These are phyloP conservation scores for Fusarium xylarioides DNA, from an alignment of 2,329 filamentous ascomycete species.

Conservation along the genomic window DNA sequence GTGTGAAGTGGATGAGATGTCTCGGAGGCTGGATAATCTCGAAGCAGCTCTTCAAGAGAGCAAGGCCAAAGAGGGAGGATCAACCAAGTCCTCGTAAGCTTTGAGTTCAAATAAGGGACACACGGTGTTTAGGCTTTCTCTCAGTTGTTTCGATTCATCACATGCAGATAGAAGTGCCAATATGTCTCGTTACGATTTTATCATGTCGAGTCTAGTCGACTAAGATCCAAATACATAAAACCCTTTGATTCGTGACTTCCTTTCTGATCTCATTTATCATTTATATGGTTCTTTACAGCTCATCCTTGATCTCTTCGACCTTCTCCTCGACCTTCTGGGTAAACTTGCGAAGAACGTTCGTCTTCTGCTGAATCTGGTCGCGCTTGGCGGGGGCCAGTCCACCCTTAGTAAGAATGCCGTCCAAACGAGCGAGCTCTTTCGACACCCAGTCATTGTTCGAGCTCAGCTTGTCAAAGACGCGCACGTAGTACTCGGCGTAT, in stretches of 20 bases:
- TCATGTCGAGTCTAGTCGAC: conserved; percentile 29
- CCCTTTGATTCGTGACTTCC: conserved; percentile 18
- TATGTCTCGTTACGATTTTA: conserved; percentile 18
- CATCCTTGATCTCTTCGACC: conserved; percentile 66
- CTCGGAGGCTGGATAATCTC: conserved; percentile 81
- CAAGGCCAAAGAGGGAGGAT: conserved; percentile 54
- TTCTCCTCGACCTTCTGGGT: conserved; percentile 66
- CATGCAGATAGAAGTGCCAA: conserved; percentile 6
- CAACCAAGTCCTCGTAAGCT: conserved; percentile 47
- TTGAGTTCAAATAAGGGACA: not conserved
- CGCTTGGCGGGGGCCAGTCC: conserved; percentile 85
- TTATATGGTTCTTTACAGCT: conserved; percentile 46
- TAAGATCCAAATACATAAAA: conserved; percentile 34
- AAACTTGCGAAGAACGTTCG: conserved; percentile 88
- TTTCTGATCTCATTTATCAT: conserved; percentile 12
- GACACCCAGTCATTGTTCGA: conserved; percentile 80
- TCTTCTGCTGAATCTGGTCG: conserved; percentile 86
- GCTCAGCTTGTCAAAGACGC: conserved; percentile 85
- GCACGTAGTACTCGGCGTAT: conserved; percentile 94
- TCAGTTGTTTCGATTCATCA: conserved; percentile 20
- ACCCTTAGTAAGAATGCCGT: conserved; percentile 85
- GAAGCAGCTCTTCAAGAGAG: conserved; percentile 75
- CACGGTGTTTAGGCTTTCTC: conserved; percentile 28
- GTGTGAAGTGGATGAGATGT: conserved; percentile 91
- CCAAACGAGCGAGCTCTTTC: conserved; percentile 86